Conservation (phyloP, 1,284 basidiomycete species). For the Hortiboletus rubellus region DNA sequence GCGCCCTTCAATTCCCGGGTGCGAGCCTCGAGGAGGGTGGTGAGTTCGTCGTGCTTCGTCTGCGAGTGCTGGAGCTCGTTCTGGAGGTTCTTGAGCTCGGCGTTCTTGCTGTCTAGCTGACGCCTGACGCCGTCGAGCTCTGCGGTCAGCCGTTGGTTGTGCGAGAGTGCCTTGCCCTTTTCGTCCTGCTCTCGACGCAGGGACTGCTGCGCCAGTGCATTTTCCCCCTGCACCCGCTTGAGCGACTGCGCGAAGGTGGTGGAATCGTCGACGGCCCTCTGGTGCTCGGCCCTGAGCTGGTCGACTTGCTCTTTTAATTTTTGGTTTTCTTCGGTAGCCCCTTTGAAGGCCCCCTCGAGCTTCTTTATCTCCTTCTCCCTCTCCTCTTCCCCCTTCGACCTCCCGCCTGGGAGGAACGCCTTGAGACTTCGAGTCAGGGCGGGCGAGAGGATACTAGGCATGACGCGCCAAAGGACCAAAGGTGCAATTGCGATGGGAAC, state of each 20-base stretch:
- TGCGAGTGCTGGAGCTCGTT: constrained; percentile 30
- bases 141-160: constrained; percentile 14
- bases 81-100: constrained; percentile 26
- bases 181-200: constrained; percentile 26
- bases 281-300: constrained; percentile 8
- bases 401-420: background rate
- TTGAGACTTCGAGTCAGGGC: background rate
- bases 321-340: constrained; percentile 16
- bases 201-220: constrained; percentile 11
- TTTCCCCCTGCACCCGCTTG: constrained; percentile 20
- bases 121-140: constrained; percentile 23
- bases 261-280: constrained; percentile 13
- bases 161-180: constrained; percentile 8
- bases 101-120: constrained; percentile 26
- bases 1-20: constrained; percentile 47
- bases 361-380: constrained; percentile 16
- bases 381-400: constrained; percentile 26
- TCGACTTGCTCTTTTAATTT: constrained; percentile 18
- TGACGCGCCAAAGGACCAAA: constrained; percentile 23
- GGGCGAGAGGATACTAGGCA: background rate
- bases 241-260: constrained; percentile 14
- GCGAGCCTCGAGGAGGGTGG: constrained; percentile 42
- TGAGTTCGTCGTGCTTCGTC: constrained; percentile 33
- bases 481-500: constrained; percentile 32
- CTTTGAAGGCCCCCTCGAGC: constrained; percentile 16